Percentiles rank a stretch among this genome's conserved stretches.
Evolutionary conservation across 1,139 yeast species (phyloP).

Genomic region (Zygosaccharomyces pseudobailii): DNA sequence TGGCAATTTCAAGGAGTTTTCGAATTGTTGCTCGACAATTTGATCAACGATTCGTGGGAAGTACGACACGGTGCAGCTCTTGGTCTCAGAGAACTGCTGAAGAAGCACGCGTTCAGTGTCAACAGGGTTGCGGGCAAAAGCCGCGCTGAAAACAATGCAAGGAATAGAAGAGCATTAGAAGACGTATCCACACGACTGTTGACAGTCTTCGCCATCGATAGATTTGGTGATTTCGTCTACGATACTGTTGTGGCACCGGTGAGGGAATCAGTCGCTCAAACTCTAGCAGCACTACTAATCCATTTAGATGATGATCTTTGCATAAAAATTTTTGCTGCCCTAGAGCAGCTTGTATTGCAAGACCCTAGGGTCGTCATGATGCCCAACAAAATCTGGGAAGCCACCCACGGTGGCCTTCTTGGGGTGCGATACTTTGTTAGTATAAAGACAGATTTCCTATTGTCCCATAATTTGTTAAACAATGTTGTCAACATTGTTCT

Average conservation of each 20-base stretch:
- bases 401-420: conserved; percentile 96
- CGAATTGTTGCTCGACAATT: conserved; percentile 71
- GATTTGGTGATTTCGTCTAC: conserved; percentile 96
- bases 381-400: conserved; percentile 66
- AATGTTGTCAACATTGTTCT: conserved; percentile 79
- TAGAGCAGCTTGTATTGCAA: conserved; percentile 71
- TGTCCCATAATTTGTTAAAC: conserved; percentile 56
- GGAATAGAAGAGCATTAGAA: conserved; percentile 71
- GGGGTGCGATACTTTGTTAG: conserved; percentile 91
- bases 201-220: conserved; percentile 83
- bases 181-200: conserved; percentile 84
- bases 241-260: conserved; percentile 99
- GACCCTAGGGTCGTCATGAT: conserved; percentile 39
- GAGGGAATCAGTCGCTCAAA: conserved; percentile 93
- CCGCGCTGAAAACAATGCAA: conserved; percentile 53
- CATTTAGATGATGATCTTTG: conserved; percentile 61
- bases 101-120: conserved; percentile 80
- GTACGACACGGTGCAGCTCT: conserved; percentile 93
- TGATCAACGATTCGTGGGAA: conserved; percentile 90
- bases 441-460: conserved; percentile 73
- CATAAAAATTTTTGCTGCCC: conserved; percentile 56
- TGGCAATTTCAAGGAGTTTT: conserved; percentile 99
- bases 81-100: conserved; percentile 83
- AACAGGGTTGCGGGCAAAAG: conserved; percentile 72
- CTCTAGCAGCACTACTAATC: conserved; percentile 79